Conservation (phyloP, 257 asterid genomes). For the Plantago elongata region DNA sequence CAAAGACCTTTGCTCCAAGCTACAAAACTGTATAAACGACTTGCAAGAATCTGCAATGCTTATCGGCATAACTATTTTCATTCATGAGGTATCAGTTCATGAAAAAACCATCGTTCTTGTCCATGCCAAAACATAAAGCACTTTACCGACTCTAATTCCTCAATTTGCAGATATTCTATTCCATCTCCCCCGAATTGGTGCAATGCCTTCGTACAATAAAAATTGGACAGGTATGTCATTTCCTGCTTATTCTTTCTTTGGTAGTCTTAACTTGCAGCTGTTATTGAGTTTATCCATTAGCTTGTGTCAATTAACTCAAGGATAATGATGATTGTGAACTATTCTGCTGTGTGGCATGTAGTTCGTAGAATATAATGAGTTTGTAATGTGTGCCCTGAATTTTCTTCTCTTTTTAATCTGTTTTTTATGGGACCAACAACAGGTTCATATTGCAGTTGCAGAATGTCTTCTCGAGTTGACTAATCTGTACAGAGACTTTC, state of each 20-base stretch:
- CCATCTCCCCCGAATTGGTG: conserved; percentile 57
- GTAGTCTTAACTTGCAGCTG: not conserved
- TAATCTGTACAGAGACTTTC: conserved; percentile 30
- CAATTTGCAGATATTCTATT: conserved; percentile 51
- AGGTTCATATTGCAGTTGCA: conserved; percentile 86
- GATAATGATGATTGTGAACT: not conserved
- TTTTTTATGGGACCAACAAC: conserved; percentile 22
- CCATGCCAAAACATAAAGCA: not conserved
- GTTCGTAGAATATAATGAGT: conserved; percentile 3
- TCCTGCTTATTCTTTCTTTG: conserved; percentile 14
- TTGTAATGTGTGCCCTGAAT: not conserved
- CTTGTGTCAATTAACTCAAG: not conserved
- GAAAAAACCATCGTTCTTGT: conserved; percentile 6
- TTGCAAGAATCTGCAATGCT: conserved; percentile 31
- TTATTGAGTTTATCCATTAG: conserved; percentile 10
- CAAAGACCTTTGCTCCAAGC: conserved; percentile 67
- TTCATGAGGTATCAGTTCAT: conserved; percentile 51
- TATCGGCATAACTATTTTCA: conserved; percentile 31
- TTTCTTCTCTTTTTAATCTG: not conserved
- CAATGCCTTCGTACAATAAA: conserved; percentile 62
- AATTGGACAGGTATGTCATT: conserved; percentile 71
- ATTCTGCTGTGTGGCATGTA: not conserved
- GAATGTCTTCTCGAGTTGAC: conserved; percentile 74
- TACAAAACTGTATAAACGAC: conserved; percentile 27
- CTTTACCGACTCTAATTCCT: conserved; percentile 22